phyloP scores from a whole-genome alignment of 1,284 basidiomycete genomes.

The Tranzscheliella williamsii region DNA sequence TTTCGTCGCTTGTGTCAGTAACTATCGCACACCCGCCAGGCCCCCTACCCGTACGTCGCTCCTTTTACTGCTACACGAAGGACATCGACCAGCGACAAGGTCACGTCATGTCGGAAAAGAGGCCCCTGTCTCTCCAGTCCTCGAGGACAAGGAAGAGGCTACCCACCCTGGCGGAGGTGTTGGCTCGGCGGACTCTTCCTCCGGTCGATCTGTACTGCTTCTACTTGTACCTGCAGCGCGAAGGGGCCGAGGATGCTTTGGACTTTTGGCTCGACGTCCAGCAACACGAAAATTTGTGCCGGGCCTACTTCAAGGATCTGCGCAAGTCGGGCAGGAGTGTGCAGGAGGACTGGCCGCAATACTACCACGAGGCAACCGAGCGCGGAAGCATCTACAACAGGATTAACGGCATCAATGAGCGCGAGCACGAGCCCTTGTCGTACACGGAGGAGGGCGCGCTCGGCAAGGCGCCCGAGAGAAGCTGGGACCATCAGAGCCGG shows the following conservation, averaged over 20 bases:
- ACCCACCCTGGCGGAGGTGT: conserved; percentile 61
- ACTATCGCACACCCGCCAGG: too few relatives aligned
- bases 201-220: conserved; percentile 98
- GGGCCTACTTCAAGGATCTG: conserved; percentile 97
- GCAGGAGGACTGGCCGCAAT: conserved; percentile 95
- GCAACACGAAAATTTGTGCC: conserved; percentile 96
- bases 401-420: conserved; percentile 72
- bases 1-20: too few relatives aligned
- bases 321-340: conserved; percentile 87
- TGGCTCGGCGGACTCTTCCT: conserved; percentile 70
- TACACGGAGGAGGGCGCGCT: not conserved
- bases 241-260: conserved; percentile 89
- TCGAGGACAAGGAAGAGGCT: conserved; percentile 57
- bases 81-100: too few relatives aligned
- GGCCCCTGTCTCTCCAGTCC: conserved; percentile 30
- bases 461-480: conserved; percentile 11
- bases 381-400: conserved; percentile 87
- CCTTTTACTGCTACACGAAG: too few relatives aligned
- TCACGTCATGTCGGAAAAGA: conserved; percentile 31
- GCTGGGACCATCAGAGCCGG: conserved; percentile 30
- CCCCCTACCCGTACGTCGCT: too few relatives aligned
- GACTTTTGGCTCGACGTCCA: conserved; percentile 99
- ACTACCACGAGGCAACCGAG: conserved; percentile 71
- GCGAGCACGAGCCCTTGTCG: conserved; percentile 4
- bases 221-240: conserved; percentile 73